Evolutionary conservation across 2,329 filamentous ascomycete genomes (phyloP), one percentile per base, ranked within the genome.

Genomic region (Macrophomina tecta): DNA sequence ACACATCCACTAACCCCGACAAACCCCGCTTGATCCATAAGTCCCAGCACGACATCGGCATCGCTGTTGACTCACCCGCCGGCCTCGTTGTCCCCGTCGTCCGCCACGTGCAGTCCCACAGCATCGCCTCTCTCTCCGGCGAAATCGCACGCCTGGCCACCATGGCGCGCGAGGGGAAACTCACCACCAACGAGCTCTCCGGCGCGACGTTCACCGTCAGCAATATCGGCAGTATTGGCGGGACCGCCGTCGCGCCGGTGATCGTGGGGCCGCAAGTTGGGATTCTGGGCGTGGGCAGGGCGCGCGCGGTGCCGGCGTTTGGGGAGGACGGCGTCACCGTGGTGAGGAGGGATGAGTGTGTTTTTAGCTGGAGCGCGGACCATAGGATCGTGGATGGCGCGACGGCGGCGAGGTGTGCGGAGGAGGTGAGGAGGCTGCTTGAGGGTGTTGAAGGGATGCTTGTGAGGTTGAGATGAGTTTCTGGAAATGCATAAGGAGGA

Each of bases 291-390:
- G 85, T 99, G 36, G 95, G 95, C 5, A 89, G 91, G 71, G 88
- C 93, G 77, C 90, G 90, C 72, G 86, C 87, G 1, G 86, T 97
- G 38, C 95, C 95, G 11, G 90, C 92, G 2, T 98, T 98, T 78
- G 80, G 79, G 30, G 78, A 81, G 68, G 72, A 79, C 48, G 82
- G 79, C 2, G 56, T 53, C 28, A 76, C 80, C 76, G 82, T 98
- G 12, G 85, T 94, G 12, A 89, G 87, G 80, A 91, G 89, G 77
- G 90, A 96, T 74, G 86, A 96, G 69, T 90, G 90, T 76, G 93
- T 96, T 75, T 93, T 98, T 73, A 98, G 94, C 80, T 98, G 94
- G 94, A 94, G 92, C 77, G 94, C 94, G 5, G 94, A 98, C 79
- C 95, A 99, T 80, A 85, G 95, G 23, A 91, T 98, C 64, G 89